phyloP scores from a whole-genome alignment of 2,329 filamentous ascomycete genomes.

The Fusarium sp. region DNA sequence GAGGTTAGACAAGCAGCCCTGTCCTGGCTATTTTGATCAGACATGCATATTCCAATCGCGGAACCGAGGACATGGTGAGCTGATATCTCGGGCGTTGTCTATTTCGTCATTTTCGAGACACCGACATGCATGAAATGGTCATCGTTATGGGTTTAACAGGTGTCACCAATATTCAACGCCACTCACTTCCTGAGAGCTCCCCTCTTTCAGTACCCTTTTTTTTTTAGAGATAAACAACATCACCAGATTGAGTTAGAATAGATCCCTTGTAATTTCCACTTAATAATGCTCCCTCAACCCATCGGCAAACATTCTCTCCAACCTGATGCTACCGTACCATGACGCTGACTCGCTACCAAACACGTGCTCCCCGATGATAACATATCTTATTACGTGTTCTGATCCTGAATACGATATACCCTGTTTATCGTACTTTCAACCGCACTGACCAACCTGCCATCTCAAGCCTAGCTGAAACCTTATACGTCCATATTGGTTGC shows the following conservation, averaged over 20 bases:
- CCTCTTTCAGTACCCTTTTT: fast-evolving
- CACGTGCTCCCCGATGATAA: neutral
- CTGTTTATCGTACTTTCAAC: neutral
- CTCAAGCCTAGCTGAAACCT: neutral
- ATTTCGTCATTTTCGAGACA: neutral
- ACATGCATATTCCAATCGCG: neutral
- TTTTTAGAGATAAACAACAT: neutral
- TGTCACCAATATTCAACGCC: neutral
- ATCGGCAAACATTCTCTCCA: neutral
- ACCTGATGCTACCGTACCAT: neutral
- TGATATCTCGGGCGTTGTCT: neutral
- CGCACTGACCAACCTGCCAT: neutral
- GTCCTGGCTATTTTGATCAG: neutral
- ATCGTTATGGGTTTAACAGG: neutral
- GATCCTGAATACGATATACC: neutral
- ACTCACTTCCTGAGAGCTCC: fast-evolving
- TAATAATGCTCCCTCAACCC: neutral
- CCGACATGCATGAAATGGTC: neutral
- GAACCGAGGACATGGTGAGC: neutral
- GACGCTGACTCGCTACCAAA: neutral
- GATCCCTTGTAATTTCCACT: neutral
- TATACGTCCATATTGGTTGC: neutral
- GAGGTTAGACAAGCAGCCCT: neutral
- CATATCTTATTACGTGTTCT: neutral
- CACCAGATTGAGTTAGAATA: neutral